Conservation (phyloP, 257 asterid genomes). For the Primulina huaijiensis region DNA sequence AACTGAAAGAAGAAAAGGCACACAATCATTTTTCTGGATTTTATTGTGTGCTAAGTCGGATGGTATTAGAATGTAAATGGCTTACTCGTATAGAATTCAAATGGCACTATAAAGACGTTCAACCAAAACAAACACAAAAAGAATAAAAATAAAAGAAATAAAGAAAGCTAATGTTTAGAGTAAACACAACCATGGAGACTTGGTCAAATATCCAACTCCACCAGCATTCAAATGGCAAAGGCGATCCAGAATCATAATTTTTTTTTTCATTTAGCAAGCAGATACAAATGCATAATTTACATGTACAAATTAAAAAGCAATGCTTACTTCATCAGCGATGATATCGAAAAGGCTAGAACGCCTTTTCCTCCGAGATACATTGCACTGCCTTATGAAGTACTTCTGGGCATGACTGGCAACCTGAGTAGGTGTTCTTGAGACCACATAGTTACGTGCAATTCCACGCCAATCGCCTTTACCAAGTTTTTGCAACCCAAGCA, state of each 20-base stretch:
- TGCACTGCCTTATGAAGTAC: slow-evolving; percentile 89
- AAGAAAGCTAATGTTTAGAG: background rate
- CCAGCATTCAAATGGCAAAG: background rate
- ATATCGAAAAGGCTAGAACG: slow-evolving; percentile 98
- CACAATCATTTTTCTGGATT: background rate
- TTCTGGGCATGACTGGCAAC: slow-evolving; percentile 99
- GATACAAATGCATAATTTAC: background rate
- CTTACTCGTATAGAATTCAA: background rate
- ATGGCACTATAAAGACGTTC: background rate
- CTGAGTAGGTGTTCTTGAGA: slow-evolving; percentile 94
- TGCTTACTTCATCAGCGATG: slow-evolving; percentile 86
- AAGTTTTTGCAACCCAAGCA: slow-evolving; percentile 93
- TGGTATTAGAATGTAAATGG: background rate
- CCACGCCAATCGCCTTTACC: slow-evolving; percentile 99
- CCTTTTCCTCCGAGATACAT: slow-evolving; percentile 86
- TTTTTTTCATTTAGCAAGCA: background rate
- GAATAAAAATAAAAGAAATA: no score
- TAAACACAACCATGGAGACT: background rate
- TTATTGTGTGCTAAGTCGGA: background rate
- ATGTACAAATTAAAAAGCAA: slow-evolving; percentile 4
- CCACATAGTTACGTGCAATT: slow-evolving; percentile 86
- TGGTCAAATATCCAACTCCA: background rate
- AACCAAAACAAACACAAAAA: background rate
- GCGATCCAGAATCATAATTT: background rate
- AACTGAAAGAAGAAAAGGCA: background rate